phyloP scores from a whole-genome alignment of 1,139 yeast genomes.

The Magnusiomyces tetraspermus region DNA sequence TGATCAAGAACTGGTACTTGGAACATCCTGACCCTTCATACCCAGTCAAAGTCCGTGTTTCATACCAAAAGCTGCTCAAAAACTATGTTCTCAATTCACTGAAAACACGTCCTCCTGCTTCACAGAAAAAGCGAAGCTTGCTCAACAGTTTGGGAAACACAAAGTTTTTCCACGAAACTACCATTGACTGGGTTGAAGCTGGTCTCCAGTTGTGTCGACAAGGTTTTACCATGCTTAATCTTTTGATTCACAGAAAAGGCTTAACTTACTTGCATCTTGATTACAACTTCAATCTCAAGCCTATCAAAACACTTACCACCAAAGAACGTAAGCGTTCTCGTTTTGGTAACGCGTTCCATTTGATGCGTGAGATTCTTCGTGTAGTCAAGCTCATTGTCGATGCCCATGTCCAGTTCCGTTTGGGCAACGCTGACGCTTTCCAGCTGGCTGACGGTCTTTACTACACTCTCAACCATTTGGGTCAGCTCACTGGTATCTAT shows the following conservation, averaged over 20 bases:
- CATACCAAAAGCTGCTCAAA: slow-evolving; percentile 80
- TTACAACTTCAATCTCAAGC: slow-evolving; percentile 90
- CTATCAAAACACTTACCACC: slow-evolving; percentile 91
- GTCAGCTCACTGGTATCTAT: slow-evolving; percentile 93
- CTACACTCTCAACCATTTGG: slow-evolving; percentile 83
- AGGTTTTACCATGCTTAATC: slow-evolving; percentile 87
- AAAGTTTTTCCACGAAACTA: slow-evolving; percentile 81
- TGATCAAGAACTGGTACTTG: slow-evolving; percentile 73
- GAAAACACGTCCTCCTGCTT: slow-evolving; percentile 33
- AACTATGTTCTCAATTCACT: slow-evolving; percentile 63
- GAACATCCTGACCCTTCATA: slow-evolving; percentile 46
- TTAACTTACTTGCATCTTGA: slow-evolving; percentile 87
- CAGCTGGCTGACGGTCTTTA: slow-evolving; percentile 93
- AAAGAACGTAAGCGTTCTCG: slow-evolving; percentile 93
- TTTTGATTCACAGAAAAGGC: slow-evolving; percentile 84
- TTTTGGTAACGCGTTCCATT: slow-evolving; percentile 93
- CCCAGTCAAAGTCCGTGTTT: slow-evolving; percentile 70
- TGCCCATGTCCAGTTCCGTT: slow-evolving; percentile 81
- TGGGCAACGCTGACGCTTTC: slow-evolving; percentile 86
- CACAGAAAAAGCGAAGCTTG: slow-evolving; percentile 47
- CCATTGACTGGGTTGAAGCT: slow-evolving; percentile 97
- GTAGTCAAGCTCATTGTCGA: slow-evolving; percentile 80
- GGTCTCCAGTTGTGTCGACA: slow-evolving; percentile 89
- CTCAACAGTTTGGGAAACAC: slow-evolving; percentile 63
- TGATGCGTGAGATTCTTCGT: slow-evolving; percentile 79